Conservation (phyloP, 2,329 filamentous ascomycete genomes). For the Aspergillus sp. region DNA sequence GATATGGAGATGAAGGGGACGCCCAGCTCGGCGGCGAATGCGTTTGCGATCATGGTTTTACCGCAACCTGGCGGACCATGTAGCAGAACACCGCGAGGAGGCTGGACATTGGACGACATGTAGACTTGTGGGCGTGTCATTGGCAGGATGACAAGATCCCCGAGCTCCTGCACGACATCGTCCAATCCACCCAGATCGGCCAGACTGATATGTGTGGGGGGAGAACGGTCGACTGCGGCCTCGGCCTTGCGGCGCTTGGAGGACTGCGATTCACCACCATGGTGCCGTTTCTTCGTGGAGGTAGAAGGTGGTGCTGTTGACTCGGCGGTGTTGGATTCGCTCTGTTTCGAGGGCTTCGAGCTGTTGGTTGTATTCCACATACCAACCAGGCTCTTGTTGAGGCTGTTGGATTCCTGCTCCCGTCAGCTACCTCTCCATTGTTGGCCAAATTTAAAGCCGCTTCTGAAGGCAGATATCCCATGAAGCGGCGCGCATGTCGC, state of each 20-base stretch:
- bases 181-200: constrained; percentile 77
- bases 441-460: neutral
- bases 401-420: constrained; percentile 57
- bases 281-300: constrained; percentile 57
- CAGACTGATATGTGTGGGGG: constrained; percentile 68
- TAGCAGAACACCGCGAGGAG: constrained; percentile 72
- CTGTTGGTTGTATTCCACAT: constrained; percentile 58
- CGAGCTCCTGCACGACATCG: constrained; percentile 67
- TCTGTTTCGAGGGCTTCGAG: constrained; percentile 34
- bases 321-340: constrained; percentile 29
- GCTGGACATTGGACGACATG: constrained; percentile 64
- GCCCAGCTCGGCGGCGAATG: constrained; percentile 72
- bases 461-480: neutral
- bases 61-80: constrained; percentile 84
- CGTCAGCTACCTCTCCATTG: constrained; percentile 18
- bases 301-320: constrained; percentile 30
- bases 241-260: constrained; percentile 65
- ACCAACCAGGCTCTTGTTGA: constrained; percentile 66
- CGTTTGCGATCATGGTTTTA: constrained; percentile 81
- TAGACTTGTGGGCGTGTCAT: constrained; percentile 69
- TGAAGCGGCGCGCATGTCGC: neutral
- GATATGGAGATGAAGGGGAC: constrained; percentile 81
- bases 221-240: constrained; percentile 60
- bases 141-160: constrained; percentile 71
- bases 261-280: constrained; percentile 64